Base-by-base conservation (phyloP, 108 stramenopile genomes). In the Skeletonema tropicum region DNA sequence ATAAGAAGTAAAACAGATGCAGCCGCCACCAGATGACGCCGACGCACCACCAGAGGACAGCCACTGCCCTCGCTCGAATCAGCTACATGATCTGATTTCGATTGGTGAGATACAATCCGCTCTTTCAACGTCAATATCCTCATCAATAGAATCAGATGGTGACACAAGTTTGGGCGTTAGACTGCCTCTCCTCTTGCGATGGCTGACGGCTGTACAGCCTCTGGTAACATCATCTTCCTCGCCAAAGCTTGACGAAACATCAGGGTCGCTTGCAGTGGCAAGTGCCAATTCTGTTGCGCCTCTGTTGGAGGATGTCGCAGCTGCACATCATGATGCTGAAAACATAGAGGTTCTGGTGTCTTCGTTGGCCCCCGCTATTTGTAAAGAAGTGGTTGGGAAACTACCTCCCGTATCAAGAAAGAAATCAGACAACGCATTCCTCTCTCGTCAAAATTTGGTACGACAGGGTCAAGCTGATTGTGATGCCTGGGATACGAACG, bases 261-360 rank as follows among this genome's bases (percentile, higher is more conserved):
- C 35, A 31, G 74, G 70, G 45, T 30, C 67, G 1, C 49, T 85
- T 66, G 15, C 82, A n/a, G 52, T 2, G 23, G 48, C 48, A 19
- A 25, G 52, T 55, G 15, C 23, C 25, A 57, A 89, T 69, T 45
- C 48, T 23, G 72, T 87, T 3, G 88, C 88, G 8, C 68, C 81
- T 68, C 76, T 85, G 26, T 65, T 91, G 67, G 93, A 94, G 70
- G 85, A 90, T 68, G 89, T 89, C 9, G 89, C 90, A 19, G 90
- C 89, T 25, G 74, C 83, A 33, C 79, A 94, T 69, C 88, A 86
- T 13, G 80, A 83, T 32, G 86, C 86, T 4, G 93, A 91, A 81
- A 85, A 82, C 35, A 74, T 91, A 2, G 90, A 91, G 39, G 87
- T 88, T 15, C 55, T 90, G 2, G 77, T 87, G 2, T 79, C 72